Percentiles rank a stretch among this genome's conserved stretches.
Conservation (phyloP, 2,329 filamentous ascomycete genomes). For the Microascus cirrosus region DNA sequence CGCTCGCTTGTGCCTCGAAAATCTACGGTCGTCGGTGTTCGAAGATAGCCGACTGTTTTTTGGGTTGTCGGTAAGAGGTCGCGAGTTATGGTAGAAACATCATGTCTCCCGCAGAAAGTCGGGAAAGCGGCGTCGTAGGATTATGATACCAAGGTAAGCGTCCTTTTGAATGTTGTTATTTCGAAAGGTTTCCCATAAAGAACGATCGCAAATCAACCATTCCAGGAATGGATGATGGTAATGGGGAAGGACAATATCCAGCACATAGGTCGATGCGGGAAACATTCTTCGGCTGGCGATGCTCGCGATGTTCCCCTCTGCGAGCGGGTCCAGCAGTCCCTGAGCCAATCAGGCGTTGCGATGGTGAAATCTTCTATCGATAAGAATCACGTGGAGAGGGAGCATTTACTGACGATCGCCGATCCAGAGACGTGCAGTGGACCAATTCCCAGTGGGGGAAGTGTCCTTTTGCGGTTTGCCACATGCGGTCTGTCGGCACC, state of each 20-base stretch:
- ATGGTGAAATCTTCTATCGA: not conserved
- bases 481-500: too few species aligned
- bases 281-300: not conserved
- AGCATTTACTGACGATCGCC: too few species aligned
- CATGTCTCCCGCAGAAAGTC: not conserved
- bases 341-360: not conserved
- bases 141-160: not conserved
- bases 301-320: not conserved
- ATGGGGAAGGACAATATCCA: not conserved
- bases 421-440: too few species aligned
- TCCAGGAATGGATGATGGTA: not conserved
- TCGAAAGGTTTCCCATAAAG: not conserved
- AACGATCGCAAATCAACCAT: not conserved
- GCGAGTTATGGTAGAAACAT: not conserved
- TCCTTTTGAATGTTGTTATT: not conserved
- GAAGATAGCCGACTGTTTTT: not conserved
- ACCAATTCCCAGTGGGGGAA: too few species aligned
- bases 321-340: not conserved
- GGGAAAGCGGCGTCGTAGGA: not conserved
- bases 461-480: too few species aligned
- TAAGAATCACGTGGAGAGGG: slow-evolving; percentile 4
- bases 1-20: not conserved
- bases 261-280: not conserved
- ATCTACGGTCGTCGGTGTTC: not conserved
- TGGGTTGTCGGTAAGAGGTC: not conserved